Evolutionary conservation across 1,139 yeast genomes (phyloP).

Genomic region (Pichia inconspicua): DNA sequence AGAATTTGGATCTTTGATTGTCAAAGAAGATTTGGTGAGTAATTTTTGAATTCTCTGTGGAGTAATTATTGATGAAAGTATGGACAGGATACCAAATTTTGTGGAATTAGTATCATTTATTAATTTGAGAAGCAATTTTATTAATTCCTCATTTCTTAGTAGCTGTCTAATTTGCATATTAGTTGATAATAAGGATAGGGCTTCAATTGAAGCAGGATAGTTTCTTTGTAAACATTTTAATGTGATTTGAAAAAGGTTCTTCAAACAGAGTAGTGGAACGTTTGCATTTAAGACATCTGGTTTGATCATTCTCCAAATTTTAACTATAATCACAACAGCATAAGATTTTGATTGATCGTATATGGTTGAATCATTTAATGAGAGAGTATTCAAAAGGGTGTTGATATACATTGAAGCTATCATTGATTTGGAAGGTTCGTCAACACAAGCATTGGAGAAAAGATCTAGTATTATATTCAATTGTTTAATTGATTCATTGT

Average conservation of each 20-base stretch:
- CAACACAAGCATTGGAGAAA: slow-evolving; percentile 25
- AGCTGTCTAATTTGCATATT: slow-evolving; percentile 29
- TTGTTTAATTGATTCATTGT: slow-evolving; percentile 5
- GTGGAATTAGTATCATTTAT: slow-evolving; percentile 8
- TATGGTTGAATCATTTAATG: slow-evolving; percentile 3
- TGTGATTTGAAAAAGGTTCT: slow-evolving; percentile 23
- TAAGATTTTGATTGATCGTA: slow-evolving; percentile 20
- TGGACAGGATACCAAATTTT: slow-evolving; percentile 34
- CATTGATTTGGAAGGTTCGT: slow-evolving; percentile 20
- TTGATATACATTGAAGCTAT: slow-evolving; percentile 22
- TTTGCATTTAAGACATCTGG: slow-evolving; percentile 26
- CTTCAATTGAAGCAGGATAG: slow-evolving; percentile 29
- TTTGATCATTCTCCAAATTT: slow-evolving; percentile 38
- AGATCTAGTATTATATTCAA: slow-evolving; percentile 15
- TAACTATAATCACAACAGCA: slow-evolving; percentile 33
- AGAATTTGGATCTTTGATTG: slow-evolving; percentile 33
- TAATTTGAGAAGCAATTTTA: slow-evolving; percentile 19
- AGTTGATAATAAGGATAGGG: slow-evolving; percentile 40
- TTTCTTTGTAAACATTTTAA: slow-evolving; percentile 18
- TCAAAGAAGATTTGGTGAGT: slow-evolving; percentile 27
- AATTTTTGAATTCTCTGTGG: slow-evolving; percentile 24
- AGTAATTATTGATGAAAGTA: slow-evolving; percentile 34
- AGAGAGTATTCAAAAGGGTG: slow-evolving; percentile 16
- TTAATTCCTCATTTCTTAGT: slow-evolving; percentile 31
- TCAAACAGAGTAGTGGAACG: slow-evolving; percentile 19